Evolutionary conservation across 2,329 filamentous ascomycete species (phyloP).

Genomic region (Aspergillus fijiensis): DNA sequence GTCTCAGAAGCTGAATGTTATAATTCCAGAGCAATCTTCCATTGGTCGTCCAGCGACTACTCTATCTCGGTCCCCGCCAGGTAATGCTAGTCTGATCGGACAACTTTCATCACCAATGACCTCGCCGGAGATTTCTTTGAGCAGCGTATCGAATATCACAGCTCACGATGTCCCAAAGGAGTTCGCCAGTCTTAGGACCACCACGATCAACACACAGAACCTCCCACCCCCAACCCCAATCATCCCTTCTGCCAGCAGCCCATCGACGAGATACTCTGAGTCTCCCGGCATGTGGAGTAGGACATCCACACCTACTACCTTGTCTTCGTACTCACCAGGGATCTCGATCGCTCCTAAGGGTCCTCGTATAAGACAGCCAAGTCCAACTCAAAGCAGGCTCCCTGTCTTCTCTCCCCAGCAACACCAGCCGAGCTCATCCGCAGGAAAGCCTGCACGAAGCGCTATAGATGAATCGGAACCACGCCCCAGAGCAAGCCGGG

Average conservation of each 20-base stretch:
- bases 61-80: slow-evolving; percentile 11
- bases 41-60: slow-evolving; percentile 19
- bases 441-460: slow-evolving; percentile 18
- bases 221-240: slow-evolving; percentile 40
- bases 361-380: slow-evolving; percentile 37
- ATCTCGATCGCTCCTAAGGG: slow-evolving; percentile 43
- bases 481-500: slow-evolving; percentile 12
- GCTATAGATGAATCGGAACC: slow-evolving; percentile 15
- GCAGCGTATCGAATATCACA: slow-evolving; percentile 17
- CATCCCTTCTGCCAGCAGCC: slow-evolving; percentile 42
- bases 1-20: slow-evolving; percentile 32
- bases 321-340: slow-evolving; percentile 51
- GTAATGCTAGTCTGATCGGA: slow-evolving; percentile 14
- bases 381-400: slow-evolving; percentile 39
- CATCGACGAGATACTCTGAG: slow-evolving; percentile 48
- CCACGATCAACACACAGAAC: slow-evolving; percentile 34
- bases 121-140: slow-evolving; percentile 17
- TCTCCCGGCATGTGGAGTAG: slow-evolving; percentile 49
- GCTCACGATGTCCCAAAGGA: slow-evolving; percentile 35
- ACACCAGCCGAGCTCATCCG: slow-evolving; percentile 21
- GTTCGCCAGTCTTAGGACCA: slow-evolving; percentile 39
- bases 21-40: slow-evolving; percentile 28
- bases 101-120: slow-evolving; percentile 15
- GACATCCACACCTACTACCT: slow-evolving; percentile 50
- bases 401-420: slow-evolving; percentile 29